Percentiles rank a stretch among this genome's conserved stretches.
phyloP scores from a whole-genome alignment of 2,329 filamentous ascomycete genomes.

The Exophiala mesophila region DNA sequence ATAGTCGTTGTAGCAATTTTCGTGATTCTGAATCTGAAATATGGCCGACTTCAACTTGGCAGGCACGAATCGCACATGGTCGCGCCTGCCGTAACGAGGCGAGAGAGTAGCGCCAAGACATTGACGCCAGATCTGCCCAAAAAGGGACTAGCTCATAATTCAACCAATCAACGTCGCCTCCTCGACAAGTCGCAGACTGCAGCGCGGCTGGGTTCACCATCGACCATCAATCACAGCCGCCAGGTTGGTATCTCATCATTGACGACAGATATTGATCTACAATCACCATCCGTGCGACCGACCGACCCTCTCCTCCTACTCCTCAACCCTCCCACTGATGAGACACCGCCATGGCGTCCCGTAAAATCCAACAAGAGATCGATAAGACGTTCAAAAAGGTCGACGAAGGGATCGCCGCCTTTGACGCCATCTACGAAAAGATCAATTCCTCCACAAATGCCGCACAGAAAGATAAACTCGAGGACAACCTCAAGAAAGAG shows the following conservation, averaged over 20 bases:
- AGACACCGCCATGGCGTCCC: constrained; percentile 69
- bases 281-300: constrained; percentile 3
- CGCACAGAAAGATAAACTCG: constrained; percentile 95
- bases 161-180: too few species aligned
- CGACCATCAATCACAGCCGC: background rate
- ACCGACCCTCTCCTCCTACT: constrained; percentile 17
- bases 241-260: background rate
- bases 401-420: constrained; percentile 82
- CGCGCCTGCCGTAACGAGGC: too few species aligned
- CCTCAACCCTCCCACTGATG: constrained; percentile 8
- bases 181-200: background rate
- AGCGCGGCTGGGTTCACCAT: background rate
- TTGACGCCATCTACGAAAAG: constrained; percentile 96
- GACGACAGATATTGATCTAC: background rate
- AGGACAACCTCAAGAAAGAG: constrained; percentile 96
- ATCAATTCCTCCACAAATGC: constrained; percentile 87
- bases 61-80: too few species aligned
- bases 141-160: too few species aligned
- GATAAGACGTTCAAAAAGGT: constrained; percentile 99
- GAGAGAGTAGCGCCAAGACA: too few species aligned
- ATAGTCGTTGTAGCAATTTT: too few species aligned
- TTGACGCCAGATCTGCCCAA: too few species aligned
- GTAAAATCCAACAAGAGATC: constrained; percentile 96
- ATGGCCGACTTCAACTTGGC: too few species aligned
- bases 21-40: too few species aligned